Evolutionary conservation across 805 yeast genomes (phyloP), one percentile per base, ranked within the genome.

Genomic region (Sugiyamaella valdiviana): DNA sequence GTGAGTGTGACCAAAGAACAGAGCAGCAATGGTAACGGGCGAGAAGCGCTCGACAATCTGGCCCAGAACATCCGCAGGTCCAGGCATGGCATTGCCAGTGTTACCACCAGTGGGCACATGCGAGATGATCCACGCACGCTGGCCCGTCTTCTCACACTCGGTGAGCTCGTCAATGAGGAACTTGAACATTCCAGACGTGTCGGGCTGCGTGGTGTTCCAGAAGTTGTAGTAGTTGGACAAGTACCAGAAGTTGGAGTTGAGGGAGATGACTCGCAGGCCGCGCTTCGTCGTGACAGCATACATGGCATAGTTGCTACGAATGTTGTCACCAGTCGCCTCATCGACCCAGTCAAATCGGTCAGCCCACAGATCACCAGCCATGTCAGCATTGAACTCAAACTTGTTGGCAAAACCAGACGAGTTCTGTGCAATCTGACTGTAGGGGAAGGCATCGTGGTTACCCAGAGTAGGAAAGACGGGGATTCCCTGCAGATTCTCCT

Each of bases 1-100:
- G 58, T 83, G 89, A 3, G 86, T 80, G 59, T 82, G 86, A 19
- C 89, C 90, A 61, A 75, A 81, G 69, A 83, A 83, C 23, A 80
- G 69, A 42, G 76, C 83, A 10, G 87, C 83, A 62, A 83, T 79
- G 12, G 84, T 80, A 58, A 74, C 73, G 20, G 86, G 86, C 23
- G 83, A 77, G 63, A 82, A 83, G 63, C 89, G 72, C 57, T 78
- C 80, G 22, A 83, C 72, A 38, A 82, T 76, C 52, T 76, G 76
- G 32, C 73, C 66, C 52, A 80, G 77, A 24, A 79, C 66, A 46
- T 74, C 71, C 20, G 85, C 73, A 46, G 78, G 82, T 37, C 78
- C 68, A 10, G 89, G 88, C 43, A 83, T 64, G 16, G 82, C 75
- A 56, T 80, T 84, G 51, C 66, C 72, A 15, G 75, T 70, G 19